Evolutionary conservation across 805 yeast species (phyloP), one percentile per base, ranked within the genome.

Genomic region (Candida maris): DNA sequence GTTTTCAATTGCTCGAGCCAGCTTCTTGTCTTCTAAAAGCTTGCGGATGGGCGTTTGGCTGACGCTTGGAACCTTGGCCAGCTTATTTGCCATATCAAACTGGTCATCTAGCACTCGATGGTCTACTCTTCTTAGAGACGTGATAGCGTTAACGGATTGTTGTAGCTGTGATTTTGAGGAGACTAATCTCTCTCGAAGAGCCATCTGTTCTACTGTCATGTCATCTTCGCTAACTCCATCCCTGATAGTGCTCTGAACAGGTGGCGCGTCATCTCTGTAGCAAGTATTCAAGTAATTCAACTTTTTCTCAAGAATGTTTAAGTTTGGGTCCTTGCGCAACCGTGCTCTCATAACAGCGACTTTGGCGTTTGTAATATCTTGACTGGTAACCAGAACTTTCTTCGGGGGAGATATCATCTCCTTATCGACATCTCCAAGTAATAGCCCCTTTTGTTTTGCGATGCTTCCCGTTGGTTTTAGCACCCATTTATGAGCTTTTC

Each of bases 21-120:
- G 33, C 34, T 48, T 52, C 27, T 61, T 41, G 31, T 65, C 57
- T 6, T 42, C 47, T 5, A 46, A 14, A 22, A 39, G 12, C 12
- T 33, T 30, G 13, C 36, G 31, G 5, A 44, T 17, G 20, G 33
- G 33, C 9, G 61, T 43, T 17, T 56, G 53, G 6, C 57, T 59
- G 13, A 48, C 46, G 15, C 53, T 45, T 8, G 59, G 44, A 13
- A 61, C 40, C 13, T 46, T 35, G 0, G 75, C 67, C 7, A 71
- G 52, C 25, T 51, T 52, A 0, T 54, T 53, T 1, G 73, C 65
- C 27, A 61, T 58, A 5, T 69, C 74, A 35, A 68, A 72, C 33
- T 67, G 65, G 27, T 63, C 61, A 27, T 71, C 76, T 28, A 64
- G 37, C 34, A 68, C 72, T 9, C 19, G 7, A n/a, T 56, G 51